phyloP scores from a whole-genome alignment of 2,329 filamentous ascomycete species.

The Dactylonectria macrodidyma region DNA sequence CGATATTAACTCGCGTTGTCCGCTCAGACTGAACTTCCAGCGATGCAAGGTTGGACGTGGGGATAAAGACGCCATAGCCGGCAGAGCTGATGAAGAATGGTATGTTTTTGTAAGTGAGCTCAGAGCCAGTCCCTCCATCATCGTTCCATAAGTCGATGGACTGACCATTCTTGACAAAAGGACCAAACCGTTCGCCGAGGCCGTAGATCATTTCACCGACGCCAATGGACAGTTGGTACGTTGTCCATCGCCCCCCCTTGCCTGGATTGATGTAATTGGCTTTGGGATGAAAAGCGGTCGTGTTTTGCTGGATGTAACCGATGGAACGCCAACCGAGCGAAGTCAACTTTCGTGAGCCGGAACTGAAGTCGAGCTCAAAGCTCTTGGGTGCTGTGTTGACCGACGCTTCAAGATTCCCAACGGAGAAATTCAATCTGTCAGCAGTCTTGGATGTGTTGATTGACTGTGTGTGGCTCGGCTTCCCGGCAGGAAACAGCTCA shows the following conservation, averaged over 20 bases:
- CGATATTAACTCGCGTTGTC: slow-evolving; percentile 79
- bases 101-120: slow-evolving; percentile 81
- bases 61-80: slow-evolving; percentile 83
- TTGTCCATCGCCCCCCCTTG: slow-evolving; percentile 18
- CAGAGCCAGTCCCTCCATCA: slow-evolving; percentile 76
- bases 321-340: slow-evolving; percentile 14
- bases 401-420: slow-evolving; percentile 5
- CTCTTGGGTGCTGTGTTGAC: slow-evolving; percentile 8
- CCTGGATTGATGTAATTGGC: slow-evolving; percentile 14
- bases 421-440: slow-evolving; percentile 3
- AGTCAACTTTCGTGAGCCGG: slow-evolving; percentile 1
- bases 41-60: slow-evolving; percentile 78
- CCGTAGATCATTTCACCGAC: slow-evolving; percentile 80
- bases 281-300: slow-evolving; percentile 17
- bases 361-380: slow-evolving; percentile 7
- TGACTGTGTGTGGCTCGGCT: background rate
- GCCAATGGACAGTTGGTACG: slow-evolving; percentile 62
- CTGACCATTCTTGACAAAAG: slow-evolving; percentile 83
- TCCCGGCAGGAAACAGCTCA: slow-evolving; percentile 5
- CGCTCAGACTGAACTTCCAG: slow-evolving; percentile 82
- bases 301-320: slow-evolving; percentile 10
- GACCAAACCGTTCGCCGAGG: slow-evolving; percentile 82
- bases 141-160: slow-evolving; percentile 75
- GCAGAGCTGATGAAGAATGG: slow-evolving; percentile 78
- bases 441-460: slow-evolving; percentile 12